A percentile compares a stretch with the other conserved stretches of the same genome.
phyloP scores from a whole-genome alignment of 257 asterid genomes.

The Dorcoceras hygrometricum region DNA sequence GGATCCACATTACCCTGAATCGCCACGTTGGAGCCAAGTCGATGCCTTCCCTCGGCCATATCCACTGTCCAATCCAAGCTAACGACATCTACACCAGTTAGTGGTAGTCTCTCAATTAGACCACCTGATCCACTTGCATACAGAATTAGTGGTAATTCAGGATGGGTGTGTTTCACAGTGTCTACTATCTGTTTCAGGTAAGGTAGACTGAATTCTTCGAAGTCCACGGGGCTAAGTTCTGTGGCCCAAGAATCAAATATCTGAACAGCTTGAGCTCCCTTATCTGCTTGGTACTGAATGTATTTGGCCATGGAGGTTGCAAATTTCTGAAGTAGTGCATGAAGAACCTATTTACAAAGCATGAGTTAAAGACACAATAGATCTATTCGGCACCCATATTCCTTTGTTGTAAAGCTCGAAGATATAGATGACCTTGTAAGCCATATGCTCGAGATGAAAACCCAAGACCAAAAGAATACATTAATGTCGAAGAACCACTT shows the following conservation, averaged over 20 bases:
- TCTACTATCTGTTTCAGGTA: conserved; percentile 79
- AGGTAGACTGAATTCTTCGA: conserved; percentile 94
- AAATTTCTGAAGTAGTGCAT: conserved; percentile 81
- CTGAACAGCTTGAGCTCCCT: conserved; percentile 98
- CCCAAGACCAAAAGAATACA: neutral
- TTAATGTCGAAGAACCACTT: too few species aligned
- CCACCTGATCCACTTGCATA: conserved; percentile 99
- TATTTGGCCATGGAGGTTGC: conserved; percentile 90
- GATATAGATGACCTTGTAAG: neutral
- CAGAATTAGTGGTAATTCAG: conserved; percentile 69
- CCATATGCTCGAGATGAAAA: neutral
- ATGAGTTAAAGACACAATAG: neutral
- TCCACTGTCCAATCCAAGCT: conserved; percentile 99
- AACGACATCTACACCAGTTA: conserved; percentile 87
- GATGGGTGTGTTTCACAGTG: conserved; percentile 75
- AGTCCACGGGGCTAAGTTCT: conserved; percentile 90
- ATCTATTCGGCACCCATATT: neutral
- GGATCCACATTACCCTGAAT: conserved; percentile 96
- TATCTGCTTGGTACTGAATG: conserved; percentile 89
- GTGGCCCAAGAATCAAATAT: conserved; percentile 99
- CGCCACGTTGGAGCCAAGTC: conserved; percentile 76
- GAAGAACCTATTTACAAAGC: conserved; percentile 55
- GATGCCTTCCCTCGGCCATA: conserved; percentile 92
- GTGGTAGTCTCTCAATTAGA: conserved; percentile 87
- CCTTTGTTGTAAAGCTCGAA: neutral